Base-by-base conservation (phyloP, 1,139 yeast genomes). In the Keqinozyma sinolaborantium region DNA sequence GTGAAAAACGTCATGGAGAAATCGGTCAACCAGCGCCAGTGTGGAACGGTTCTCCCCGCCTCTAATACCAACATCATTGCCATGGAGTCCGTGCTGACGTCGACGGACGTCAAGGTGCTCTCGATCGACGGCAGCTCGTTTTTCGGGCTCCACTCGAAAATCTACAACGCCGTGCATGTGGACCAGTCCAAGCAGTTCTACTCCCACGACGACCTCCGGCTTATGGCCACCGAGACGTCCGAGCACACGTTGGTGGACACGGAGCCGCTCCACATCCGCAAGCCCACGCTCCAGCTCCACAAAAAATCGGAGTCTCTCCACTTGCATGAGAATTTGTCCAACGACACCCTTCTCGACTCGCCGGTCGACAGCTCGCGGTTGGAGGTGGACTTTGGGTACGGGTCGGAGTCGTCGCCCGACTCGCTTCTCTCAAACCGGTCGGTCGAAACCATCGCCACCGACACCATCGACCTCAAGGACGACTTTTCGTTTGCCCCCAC, bases 21-120 rank as follows among this genome's bases (percentile, higher is more conserved):
- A 3, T 49, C 53, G 3, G 41, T 58, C 8, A 51, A 50, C 33
- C 71, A 70, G 43, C 59, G 78, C 45, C 80, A 76, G 51, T 76
- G 83, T 51, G 83, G 83, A n/a, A 77, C 82, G 0, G 40, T 66
- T 7, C 64, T 77, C 20, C 80, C 81, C 2, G 81, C 81, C 1
- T 73, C 80, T 24, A 73, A 73, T 45, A 65, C 71, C 23, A 60
- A 63, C 27, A 70, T 77, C 13, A 59, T 72, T 14, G 64, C 61
- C 25, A 63, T 69, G 63, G 54, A 60, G 26, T 58, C 70, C 1
- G 47, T 75, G 28, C 52, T 51, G 19, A 46, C 53, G 15, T 38
- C 46, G 16, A 51, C 51, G 16, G 66, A 61, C 28, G 47, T 60
- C 33, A 65, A 61, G 42, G 57, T 77, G 3, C 45, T 77, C 20